Conservation (phyloP, 2,329 filamentous ascomycete genomes). For the Cladosporium sp. region DNA sequence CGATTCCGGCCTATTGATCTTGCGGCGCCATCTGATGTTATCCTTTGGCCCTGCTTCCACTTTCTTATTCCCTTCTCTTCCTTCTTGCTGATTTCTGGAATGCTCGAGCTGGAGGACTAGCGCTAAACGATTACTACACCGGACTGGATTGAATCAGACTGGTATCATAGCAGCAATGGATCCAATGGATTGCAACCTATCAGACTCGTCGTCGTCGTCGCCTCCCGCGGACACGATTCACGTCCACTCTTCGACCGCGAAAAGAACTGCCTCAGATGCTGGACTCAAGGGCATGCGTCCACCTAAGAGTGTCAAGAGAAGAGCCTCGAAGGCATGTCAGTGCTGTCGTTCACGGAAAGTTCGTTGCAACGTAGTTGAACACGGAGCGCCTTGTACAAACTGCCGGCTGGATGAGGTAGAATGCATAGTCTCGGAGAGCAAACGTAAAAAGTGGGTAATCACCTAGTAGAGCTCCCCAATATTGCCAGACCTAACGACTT, state of each 20-base stretch:
- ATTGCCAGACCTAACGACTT: constrained; percentile 1
- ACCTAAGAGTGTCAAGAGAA: constrained; percentile 69
- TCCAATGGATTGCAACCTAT: constrained; percentile 25
- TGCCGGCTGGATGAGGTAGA: constrained; percentile 79
- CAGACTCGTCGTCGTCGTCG: constrained; percentile 35
- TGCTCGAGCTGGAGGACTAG: background rate
- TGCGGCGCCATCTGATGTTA: constrained; percentile 17
- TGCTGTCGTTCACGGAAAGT: constrained; percentile 89
- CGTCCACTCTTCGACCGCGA: constrained; percentile 37
- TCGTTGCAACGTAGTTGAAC: constrained; percentile 88
- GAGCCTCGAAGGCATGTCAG: constrained; percentile 88
- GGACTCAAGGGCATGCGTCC: constrained; percentile 53
- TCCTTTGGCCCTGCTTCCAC: constrained; percentile 19
- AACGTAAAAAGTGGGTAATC: constrained; percentile 76
- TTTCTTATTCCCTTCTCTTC: constrained; percentile 14
- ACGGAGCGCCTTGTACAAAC: constrained; percentile 82
- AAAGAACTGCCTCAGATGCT: constrained; percentile 60
- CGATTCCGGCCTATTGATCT: constrained; percentile 18
- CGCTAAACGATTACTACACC: background rate
- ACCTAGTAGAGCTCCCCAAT: background rate
- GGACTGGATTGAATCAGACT: constrained; percentile 6
- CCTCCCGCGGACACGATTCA: constrained; percentile 32
- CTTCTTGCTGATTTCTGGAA: constrained; percentile 18
- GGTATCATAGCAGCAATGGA: constrained; percentile 17
- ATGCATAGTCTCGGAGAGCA: constrained; percentile 70